Base-by-base conservation (phyloP, 208 protist species). In the Acanthamoeba sp. region DNA sequence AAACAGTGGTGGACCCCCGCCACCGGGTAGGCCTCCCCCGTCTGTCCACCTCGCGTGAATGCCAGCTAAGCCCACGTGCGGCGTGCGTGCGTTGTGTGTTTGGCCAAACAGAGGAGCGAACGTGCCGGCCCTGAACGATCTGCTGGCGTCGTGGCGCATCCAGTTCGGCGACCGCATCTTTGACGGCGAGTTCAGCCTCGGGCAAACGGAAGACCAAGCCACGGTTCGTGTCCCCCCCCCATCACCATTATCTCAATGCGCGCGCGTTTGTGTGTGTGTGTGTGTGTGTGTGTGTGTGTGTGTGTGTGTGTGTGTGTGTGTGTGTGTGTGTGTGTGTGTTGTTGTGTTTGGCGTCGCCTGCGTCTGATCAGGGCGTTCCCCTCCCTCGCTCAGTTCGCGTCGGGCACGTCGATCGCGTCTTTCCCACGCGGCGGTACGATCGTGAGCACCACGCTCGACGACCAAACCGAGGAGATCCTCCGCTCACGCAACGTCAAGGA, bases 51-150 rank as follows among this genome's bases (percentile, higher is more conserved):
- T n/a, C n/a, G n/a, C 27, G 38, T 57, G 38, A n/a, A 22, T 27
- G 10, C 18, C 64, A 34, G 40, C 10, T 24, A 3, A 9, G 29
- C 48, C 20, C 24, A 52, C 45, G 0, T 64, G 48, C 50, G 24
- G 10, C 24, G 32, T 22, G 36, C 29, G 38, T 55, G 22, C 42
- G 42, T 48, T 48, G 42, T 48, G 42, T 48, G 42, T 48, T 6
- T 76, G 34, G 2, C 18, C 82, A 1, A 95, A 34, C 66, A 96
- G 97, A 16, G 98, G 98, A 14, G 48, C 95, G 38, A 99, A 99
- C 94, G 93, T 99, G 20, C 98, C 98, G 0, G 97, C 97, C 1
- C 50, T 99, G n/a, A 99, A 99, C 95, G 97, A 97, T 27, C 94
- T 99, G 14, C 95, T 99, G 32, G 80, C 27, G 22, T 93, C 85